Percentiles rank a stretch among this genome's conserved stretches.
Evolutionary conservation across 805 yeast genomes (phyloP).

Genomic region (Saturnispora saitoi): DNA sequence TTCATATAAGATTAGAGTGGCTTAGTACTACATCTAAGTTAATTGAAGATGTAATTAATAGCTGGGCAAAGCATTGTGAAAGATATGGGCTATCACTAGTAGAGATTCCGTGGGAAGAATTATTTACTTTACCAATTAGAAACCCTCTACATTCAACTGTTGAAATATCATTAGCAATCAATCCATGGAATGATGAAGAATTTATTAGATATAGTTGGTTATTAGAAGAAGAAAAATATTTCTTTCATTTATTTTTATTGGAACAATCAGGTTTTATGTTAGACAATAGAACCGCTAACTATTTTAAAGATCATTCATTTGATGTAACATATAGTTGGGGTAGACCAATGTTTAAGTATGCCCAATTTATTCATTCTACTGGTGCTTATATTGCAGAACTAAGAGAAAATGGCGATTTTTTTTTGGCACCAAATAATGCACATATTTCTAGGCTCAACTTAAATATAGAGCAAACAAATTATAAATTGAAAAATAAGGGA

Average conservation of each 20-base stretch:
- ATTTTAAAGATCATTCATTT: conserved; percentile 41
- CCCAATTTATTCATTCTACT: conserved; percentile 82
- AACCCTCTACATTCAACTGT: conserved; percentile 89
- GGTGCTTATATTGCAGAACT: conserved; percentile 89
- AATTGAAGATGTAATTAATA: conserved; percentile 66
- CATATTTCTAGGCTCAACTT: conserved; percentile 69
- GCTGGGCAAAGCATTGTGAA: conserved; percentile 79
- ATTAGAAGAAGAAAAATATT: conserved; percentile 46
- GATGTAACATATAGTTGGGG: conserved; percentile 91
- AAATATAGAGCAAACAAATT: conserved; percentile 24
- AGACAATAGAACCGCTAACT: conserved; percentile 69
- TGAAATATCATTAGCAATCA: conserved; percentile 52
- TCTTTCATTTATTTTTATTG: conserved; percentile 69
- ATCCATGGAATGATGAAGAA: conserved; percentile 64
- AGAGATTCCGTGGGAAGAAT: conserved; percentile 87
- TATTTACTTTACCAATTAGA: conserved; percentile 61
- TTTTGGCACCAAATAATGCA: conserved; percentile 80
- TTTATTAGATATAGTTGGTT: conserved; percentile 33
- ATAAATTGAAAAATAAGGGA: conserved; percentile 14
- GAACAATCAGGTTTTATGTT: conserved; percentile 65
- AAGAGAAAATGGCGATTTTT: conserved; percentile 66
- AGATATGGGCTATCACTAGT: conserved; percentile 73
- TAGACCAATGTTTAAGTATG: conserved; percentile 65
- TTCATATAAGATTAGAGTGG: conserved; percentile 90
- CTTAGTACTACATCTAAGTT: conserved; percentile 78